Base-by-base conservation (phyloP, 176 grass and related monocot species). In the Lolium multiflorum region DNA sequence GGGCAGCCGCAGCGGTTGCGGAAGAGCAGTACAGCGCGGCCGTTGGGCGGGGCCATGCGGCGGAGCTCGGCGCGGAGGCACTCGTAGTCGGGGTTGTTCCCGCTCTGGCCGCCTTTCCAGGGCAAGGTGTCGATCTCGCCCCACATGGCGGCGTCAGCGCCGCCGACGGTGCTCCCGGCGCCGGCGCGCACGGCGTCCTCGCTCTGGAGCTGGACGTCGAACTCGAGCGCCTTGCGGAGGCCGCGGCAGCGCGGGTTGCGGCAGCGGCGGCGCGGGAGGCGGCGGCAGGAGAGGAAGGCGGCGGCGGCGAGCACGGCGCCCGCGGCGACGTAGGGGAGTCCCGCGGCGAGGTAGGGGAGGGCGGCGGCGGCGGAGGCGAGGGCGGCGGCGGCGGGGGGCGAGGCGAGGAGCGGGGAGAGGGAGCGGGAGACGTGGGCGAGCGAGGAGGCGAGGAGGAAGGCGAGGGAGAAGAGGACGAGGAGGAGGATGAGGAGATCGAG, bases 161-260 rank as follows among this genome's bases (percentile, higher is more conserved):
- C 83, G 60, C 93, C 94, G 3, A 79, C 28, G 68, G 79, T 88
- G 76, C 88, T 84, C 16, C 86, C 86, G 0, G 47, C 20, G 47
- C 78, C 85, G 6, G 79, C 39, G 43, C 87, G 87, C 67, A 99
- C 84, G 20, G 87, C 81, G 39, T 96, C 97, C 59, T 99, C 97
- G 9, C 88, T 96, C 97, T 99, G 97, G 16, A 99, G 82, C 97
- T 96, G 92, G 59, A 99, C 94, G 21, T 99, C 97, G 54, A 99
- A 96, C 61, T 99, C 92, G 16, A 96, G 90, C 50, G 94, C 97
- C 82, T 96, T 99, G 65, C 89, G 87, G 3, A 99, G 87, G 0
- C 97, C 97, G 9, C 90, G 76, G 87, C 92, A 96, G 3, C 87
- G 78, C 37, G 94, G 94, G 84, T 94, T 99, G 49, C 90, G 86